Base-by-base conservation (phyloP, 2,329 filamentous ascomycete genomes). In the Colletotrichum cereale region DNA sequence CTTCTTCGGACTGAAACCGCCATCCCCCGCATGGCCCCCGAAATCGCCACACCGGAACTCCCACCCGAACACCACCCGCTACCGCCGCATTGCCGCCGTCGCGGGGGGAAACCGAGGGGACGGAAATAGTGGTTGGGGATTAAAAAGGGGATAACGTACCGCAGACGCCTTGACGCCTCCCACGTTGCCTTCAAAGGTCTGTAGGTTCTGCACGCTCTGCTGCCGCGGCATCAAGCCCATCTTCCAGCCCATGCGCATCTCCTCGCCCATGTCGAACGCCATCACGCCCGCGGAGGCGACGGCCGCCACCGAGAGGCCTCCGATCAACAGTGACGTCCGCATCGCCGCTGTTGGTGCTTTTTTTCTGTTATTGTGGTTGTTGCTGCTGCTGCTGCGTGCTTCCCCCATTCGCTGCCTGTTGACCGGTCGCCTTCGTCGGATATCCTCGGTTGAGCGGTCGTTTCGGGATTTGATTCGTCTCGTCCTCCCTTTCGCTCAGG, bases 151-250 rank as follows among this genome's bases (percentile, higher is more conserved):
- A 52, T 31, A 11, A 71, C 80, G 34, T 78, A 84, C 82, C 44
- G 81, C 75, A 12, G 80, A 73, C 3, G 84, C 81, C 0, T 68
- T 62, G 21, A 79, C 75, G 10, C 81, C 83, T 31, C 84, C 85
- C 57, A 87, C 62, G 2, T 78, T 75, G n/a, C 80, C 81, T 3
- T 69, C 74, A 72, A 86, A 87, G 3, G 76, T 68, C 78, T 86
- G 84, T 31, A 87, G 77, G 74, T 85, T 82, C 31, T 74, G 73
- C 52, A 67, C 67, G 42, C 68, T 63, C 60, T 79, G 74, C 60
- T 79, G 74, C 69, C 81, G 77, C 62, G 82, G 80, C 21, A 80
- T 77, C 52, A 79, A 70, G 2, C 79, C 82, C 76, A 82, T 79
- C 47, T 74, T 77, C 74, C 83, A 83, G 29, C 82, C 80, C 52